Conservation (phyloP, 495 filamentous ascomycete species). For the Hyaloscypha variabilis region DNA sequence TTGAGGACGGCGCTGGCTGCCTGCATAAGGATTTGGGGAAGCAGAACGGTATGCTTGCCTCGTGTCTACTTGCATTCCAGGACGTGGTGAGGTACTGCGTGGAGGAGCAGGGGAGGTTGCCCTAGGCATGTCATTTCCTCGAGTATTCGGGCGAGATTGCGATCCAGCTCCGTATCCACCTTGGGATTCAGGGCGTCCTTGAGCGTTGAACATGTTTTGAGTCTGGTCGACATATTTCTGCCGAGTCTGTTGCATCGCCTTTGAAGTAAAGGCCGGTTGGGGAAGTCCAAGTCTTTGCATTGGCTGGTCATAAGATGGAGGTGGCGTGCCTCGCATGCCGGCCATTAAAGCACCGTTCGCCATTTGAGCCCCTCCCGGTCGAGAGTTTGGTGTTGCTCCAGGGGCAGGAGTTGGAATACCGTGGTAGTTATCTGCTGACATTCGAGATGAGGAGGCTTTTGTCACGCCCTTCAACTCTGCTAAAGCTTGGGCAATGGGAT, state of each 20-base stretch:
- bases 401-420: slow-evolving; percentile 85
- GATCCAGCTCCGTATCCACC: slow-evolving; percentile 27
- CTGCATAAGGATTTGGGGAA: slow-evolving; percentile 54
- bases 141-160: slow-evolving; percentile 41
- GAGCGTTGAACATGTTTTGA: slow-evolving; percentile 68
- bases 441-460: slow-evolving; percentile 73
- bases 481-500: slow-evolving; percentile 91
- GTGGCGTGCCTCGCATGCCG: slow-evolving; percentile 69
- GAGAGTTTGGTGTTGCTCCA: slow-evolving; percentile 38
- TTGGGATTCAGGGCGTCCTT: slow-evolving; percentile 28
- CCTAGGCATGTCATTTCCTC: slow-evolving; percentile 50
- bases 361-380: slow-evolving; percentile 50
- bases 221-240: slow-evolving; percentile 84
- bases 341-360: slow-evolving; percentile 47
- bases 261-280: slow-evolving; percentile 86
- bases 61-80: slow-evolving; percentile 39
- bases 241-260: slow-evolving; percentile 91
- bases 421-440: slow-evolving; percentile 92
- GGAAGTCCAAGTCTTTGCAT: slow-evolving; percentile 84
- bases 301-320: slow-evolving; percentile 82
- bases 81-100: slow-evolving; percentile 55
- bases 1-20: slow-evolving; percentile 41
- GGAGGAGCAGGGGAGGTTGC: slow-evolving; percentile 52
- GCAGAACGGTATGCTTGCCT: slow-evolving; percentile 47
- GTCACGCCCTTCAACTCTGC: slow-evolving; percentile 86